A percentile compares a stretch with the other conserved stretches of the same genome.
These are phyloP conservation scores for Ganoderma lucidum DNA, from an alignment of 1,284 basidiomycete genomes.

Conservation along the genomic window DNA sequence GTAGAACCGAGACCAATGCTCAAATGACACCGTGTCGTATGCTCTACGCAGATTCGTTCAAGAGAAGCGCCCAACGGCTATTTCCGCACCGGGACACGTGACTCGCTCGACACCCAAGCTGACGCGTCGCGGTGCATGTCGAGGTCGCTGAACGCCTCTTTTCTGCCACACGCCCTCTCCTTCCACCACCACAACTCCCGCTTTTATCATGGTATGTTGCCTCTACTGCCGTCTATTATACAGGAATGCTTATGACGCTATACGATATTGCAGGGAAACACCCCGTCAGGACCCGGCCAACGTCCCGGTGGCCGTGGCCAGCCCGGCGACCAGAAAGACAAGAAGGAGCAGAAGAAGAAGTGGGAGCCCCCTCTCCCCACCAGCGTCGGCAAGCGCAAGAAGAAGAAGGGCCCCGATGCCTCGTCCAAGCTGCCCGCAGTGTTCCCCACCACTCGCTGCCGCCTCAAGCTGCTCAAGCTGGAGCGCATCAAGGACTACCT, in stretches of 20 bases:
- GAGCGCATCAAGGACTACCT: constrained; percentile 99
- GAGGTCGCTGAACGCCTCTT: constrained; percentile 40
- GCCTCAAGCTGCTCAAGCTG: constrained; percentile 95
- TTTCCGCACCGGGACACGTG: constrained; percentile 26
- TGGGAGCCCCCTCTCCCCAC: constrained; percentile 99
- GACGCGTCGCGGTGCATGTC: constrained; percentile 63
- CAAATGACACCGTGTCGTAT: constrained; percentile 5
- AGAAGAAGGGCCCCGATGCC: constrained; percentile 90
- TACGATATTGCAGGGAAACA: constrained; percentile 68
- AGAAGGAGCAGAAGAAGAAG: constrained; percentile 90
- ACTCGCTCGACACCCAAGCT: constrained; percentile 44
- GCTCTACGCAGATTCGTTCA: not conserved
- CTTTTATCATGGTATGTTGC: constrained; percentile 36
- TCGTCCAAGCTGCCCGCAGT: constrained; percentile 94
- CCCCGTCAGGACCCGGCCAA: constrained; percentile 72
- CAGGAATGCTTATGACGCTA: not conserved
- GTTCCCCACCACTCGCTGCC: constrained; percentile 94
- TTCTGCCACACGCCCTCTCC: constrained; percentile 36
- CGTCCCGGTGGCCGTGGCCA: constrained; percentile 46
- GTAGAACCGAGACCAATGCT: not conserved
- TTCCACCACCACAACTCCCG: constrained; percentile 10
- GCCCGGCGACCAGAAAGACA: constrained; percentile 61
- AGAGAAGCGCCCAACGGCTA: constrained; percentile 23
- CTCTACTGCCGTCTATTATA: not conserved
- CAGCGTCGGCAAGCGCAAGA: constrained; percentile 96